Evolutionary conservation across 345 rosid genomes (phyloP), one percentile per base, ranked within the genome.

Genomic region (Geranium rotundifolium): DNA sequence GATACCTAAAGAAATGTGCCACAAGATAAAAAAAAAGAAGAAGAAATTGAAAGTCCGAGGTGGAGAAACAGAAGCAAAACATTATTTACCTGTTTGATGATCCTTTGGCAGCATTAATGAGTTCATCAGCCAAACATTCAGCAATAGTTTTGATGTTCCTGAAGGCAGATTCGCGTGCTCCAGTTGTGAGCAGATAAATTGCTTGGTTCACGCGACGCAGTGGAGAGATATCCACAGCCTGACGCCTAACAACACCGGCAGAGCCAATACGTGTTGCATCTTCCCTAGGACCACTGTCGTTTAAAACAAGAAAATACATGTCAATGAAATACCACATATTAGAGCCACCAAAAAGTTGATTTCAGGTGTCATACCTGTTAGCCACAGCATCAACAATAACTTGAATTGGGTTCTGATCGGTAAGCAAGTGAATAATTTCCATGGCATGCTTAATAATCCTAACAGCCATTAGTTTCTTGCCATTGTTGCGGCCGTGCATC

Each of bases 181-280:
- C 95, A 23, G 98, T 92, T 0, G 96, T 92, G 17, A 92, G 79
- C 4, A 92, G 79, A 59, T 82, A 92, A 64, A 92, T 80, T 0
- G 96, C 98, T 69, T 87, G 96, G 66, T 92, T 92, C 17, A 92
- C 96, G 49, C 96, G 90, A 20, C 96, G 80, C 29, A 92, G 67
- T 1, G 98, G 98, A 67, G 97, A 89, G 77, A 92, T 87, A 87
- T 89, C 98, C 58, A 92, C 96, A 3, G 96, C 98, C 76, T 92
- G 98, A 57, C 96, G 89, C 73, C 98, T 82, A 17, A 92, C 98
- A 69, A 89, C 96, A 82, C 98, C 98, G 62, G 98, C 96, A 61
- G 96, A 92, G 10, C 98, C 98, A 67, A 92, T 92, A 37, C 96
- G 84, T 0, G 98, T 89, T 5, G 98, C 98, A 78, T 89, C 98